These are phyloP conservation scores for Globisporangium orthogonon DNA, from an alignment of 352 stramenopile genomes.

Conservation along the genomic window DNA sequence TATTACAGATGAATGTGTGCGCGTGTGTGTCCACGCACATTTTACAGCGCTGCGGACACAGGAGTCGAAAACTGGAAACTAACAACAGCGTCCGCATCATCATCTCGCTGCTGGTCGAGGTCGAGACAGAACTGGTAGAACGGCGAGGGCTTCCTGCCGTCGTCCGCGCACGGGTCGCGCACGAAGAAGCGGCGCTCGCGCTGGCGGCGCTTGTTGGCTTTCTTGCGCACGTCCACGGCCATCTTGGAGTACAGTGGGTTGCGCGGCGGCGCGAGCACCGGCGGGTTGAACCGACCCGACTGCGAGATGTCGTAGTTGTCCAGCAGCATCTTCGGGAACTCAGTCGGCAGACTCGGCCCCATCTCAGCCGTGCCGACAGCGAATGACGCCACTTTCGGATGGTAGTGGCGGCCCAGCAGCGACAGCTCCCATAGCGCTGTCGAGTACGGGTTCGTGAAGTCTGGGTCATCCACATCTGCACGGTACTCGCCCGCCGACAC, in stretches of 20 bases:
- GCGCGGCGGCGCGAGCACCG: conserved; percentile 43
- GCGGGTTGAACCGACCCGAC: conserved; percentile 45
- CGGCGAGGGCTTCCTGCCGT: conserved; percentile 19
- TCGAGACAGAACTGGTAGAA: conserved; percentile 32
- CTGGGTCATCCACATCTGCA: conserved; percentile 89
- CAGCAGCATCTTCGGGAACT: conserved; percentile 57
- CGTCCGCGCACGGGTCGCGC: conserved; percentile 34
- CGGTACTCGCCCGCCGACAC: conserved; percentile 91
- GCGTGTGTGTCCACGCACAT: too few relatives aligned
- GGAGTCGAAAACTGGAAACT: conserved; percentile 14
- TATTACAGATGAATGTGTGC: conserved; percentile 1
- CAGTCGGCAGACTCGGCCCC: conserved; percentile 52
- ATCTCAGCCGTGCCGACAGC: conserved; percentile 57
- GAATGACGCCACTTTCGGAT: conserved; percentile 76
- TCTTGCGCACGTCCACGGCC: conserved; percentile 25
- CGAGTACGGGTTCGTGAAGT: conserved; percentile 94
- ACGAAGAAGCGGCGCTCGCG: conserved; percentile 66
- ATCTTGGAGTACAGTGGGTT: conserved; percentile 78
- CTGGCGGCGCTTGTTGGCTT: conserved; percentile 34
- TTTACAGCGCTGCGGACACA: neutral
- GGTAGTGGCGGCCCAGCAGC: conserved; percentile 79
- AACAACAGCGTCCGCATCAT: neutral
- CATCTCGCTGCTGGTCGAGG: conserved; percentile 14
- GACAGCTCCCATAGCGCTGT: conserved; percentile 92
- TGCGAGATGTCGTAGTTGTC: conserved; percentile 46